Conservation (phyloP, 495 filamentous ascomycete species). For the Apodospora peruviana region DNA sequence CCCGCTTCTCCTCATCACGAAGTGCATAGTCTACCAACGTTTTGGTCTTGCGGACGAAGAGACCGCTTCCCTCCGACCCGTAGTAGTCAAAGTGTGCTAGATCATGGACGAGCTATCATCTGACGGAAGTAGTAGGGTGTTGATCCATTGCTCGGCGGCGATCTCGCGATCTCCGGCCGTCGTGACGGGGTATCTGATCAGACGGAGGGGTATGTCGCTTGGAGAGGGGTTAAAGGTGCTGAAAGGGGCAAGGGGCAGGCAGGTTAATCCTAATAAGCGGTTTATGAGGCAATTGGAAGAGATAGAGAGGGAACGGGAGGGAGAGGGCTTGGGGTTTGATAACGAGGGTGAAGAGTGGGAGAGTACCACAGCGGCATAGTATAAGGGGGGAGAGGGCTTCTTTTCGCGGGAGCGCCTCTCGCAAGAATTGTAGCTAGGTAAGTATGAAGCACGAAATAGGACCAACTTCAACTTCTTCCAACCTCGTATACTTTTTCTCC, state of each 20-base stretch:
- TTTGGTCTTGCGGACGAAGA: constrained; percentile 4
- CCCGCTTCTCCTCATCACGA: not conserved
- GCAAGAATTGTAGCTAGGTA: no score
- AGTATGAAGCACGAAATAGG: no score
- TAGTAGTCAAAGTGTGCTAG: not conserved
- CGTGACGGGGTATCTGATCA: constrained; percentile 6
- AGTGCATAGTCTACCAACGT: constrained; percentile 2
- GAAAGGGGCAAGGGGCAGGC: not conserved
- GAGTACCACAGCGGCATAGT: no score
- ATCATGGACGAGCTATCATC: not conserved
- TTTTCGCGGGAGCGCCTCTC: no score
- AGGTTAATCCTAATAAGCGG: constrained; percentile 4
- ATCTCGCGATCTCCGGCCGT: constrained; percentile 8
- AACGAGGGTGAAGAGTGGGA: no score
- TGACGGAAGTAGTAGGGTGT: not conserved
- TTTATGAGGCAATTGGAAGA: constrained; percentile 9
- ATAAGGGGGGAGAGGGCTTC: no score
- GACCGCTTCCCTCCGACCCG: not conserved
- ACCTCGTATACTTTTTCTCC: no score
- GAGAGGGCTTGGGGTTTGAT: no score
- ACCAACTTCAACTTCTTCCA: no score
- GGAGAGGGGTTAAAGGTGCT: constrained; percentile 2
- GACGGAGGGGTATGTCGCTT: constrained; percentile 2
- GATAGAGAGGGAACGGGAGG: constrained; percentile 10
- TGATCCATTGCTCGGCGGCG: constrained; percentile 6